Evolutionary conservation across 2,329 filamentous ascomycete genomes (phyloP).

Genomic region (Orbilia javanica): DNA sequence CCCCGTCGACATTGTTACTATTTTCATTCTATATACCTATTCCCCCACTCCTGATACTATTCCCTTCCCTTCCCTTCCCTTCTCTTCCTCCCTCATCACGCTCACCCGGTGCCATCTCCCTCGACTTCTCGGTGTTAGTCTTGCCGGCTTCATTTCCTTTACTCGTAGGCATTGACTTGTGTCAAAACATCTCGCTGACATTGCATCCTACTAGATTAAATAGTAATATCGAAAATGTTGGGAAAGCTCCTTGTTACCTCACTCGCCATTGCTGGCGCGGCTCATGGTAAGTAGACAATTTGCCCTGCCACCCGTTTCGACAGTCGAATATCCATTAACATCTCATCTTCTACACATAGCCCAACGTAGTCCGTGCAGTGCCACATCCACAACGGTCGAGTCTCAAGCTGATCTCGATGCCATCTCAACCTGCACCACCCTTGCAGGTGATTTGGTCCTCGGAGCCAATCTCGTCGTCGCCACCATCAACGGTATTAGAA

Average conservation of each 20-base stretch:
- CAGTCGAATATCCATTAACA: not conserved
- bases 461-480: slow-evolving; percentile 72
- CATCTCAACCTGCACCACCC: slow-evolving; percentile 72
- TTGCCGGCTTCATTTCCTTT: not conserved
- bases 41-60: slow-evolving; percentile 1
- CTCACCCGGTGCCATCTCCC: not conserved
- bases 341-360: slow-evolving; percentile 4
- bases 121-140: not conserved
- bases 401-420: slow-evolving; percentile 62
- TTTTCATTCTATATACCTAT: not conserved
- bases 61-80: not conserved
- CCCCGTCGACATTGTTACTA: not conserved
- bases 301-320: not conserved
- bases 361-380: slow-evolving; percentile 41
- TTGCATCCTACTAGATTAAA: slow-evolving; percentile 22
- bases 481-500: slow-evolving; percentile 72
- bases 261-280: slow-evolving; percentile 44
- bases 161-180: not conserved
- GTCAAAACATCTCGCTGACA: not conserved
- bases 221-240: slow-evolving; percentile 48
- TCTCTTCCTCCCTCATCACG: not conserved
- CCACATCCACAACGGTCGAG: slow-evolving; percentile 39
- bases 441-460: slow-evolving; percentile 77
- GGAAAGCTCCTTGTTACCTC: slow-evolving; percentile 46
- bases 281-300: slow-evolving; percentile 24